These are phyloP conservation scores for Zoysia japonica DNA, from an alignment of 176 grass and related monocot species.

Conservation along the genomic window DNA sequence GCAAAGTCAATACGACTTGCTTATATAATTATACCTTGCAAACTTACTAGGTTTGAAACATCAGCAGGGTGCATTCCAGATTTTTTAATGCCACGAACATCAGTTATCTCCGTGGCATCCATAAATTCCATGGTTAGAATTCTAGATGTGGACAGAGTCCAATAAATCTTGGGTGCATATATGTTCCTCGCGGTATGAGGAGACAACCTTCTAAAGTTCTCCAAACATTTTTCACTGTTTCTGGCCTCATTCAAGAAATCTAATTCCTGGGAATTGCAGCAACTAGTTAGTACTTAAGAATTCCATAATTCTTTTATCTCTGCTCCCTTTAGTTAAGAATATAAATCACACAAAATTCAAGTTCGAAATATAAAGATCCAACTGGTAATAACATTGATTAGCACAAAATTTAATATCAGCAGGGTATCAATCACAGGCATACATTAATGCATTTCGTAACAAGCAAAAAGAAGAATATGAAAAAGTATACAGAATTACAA, in stretches of 20 bases:
- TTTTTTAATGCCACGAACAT: conserved; percentile 73
- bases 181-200: conserved; percentile 72
- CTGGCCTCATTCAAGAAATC: conserved; percentile 86
- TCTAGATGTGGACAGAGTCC: conserved; percentile 77
- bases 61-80: conserved; percentile 65
- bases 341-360: conserved; percentile 15
- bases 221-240: conserved; percentile 84
- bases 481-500: conserved; percentile 3
- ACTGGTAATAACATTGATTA: conserved; percentile 10
- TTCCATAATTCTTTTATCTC: neutral
- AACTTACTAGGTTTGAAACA: conserved; percentile 93
- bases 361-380: conserved; percentile 13
- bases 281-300: conserved; percentile 12
- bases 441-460: conserved; percentile 32
- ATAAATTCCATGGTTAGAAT: conserved; percentile 97
- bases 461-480: neutral
- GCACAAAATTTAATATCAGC: conserved; percentile 23
- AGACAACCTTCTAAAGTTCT: conserved; percentile 84
- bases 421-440: neutral
- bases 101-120: conserved; percentile 90
- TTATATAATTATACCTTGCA: conserved; percentile 4
- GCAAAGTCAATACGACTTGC: neutral
- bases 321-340: conserved; percentile 14
- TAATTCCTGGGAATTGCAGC: conserved; percentile 64
- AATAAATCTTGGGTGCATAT: conserved; percentile 88